These are phyloP conservation scores for Aspergillus leporis DNA, from an alignment of 495 filamentous ascomycete genomes.

Conservation along the genomic window DNA sequence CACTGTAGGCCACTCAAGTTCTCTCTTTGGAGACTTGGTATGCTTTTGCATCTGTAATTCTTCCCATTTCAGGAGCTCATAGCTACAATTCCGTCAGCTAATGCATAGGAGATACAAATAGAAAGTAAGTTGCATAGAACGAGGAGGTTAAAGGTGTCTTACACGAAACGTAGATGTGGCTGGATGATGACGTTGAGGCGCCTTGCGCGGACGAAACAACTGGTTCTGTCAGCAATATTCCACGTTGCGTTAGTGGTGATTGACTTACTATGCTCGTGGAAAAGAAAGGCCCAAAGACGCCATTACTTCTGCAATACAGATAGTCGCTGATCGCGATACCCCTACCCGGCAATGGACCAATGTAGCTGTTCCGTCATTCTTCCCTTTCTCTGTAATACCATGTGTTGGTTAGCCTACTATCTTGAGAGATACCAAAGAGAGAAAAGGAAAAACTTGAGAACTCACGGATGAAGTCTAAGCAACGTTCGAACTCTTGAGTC, in stretches of 20 bases:
- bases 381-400: conserved; percentile 64
- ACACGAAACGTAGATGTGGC: conserved; percentile 69
- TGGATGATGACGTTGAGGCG: conserved; percentile 78
- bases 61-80: conserved; percentile 89
- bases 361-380: conserved; percentile 73
- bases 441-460: conserved; percentile 10
- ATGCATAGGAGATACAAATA: background rate
- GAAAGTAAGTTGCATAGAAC: background rate
- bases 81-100: conserved; percentile 31
- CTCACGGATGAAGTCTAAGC: conserved; percentile 90
- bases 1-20: conserved; percentile 89
- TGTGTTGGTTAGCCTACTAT: conserved; percentile 8
- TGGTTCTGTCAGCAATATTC: conserved; percentile 25
- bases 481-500: conserved; percentile 82
- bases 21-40: conserved; percentile 56
- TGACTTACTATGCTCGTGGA: conserved; percentile 78
- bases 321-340: conserved; percentile 91
- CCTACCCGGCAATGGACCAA: conserved; percentile 96
- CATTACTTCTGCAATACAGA: conserved; percentile 99
- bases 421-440: background rate
- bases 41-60: conserved; percentile 57
- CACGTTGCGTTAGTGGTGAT: background rate
- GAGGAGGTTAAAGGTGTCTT: conserved; percentile 17
- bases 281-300: conserved; percentile 74
- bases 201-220: conserved; percentile 90